Percentiles rank a stretch among this genome's conserved stretches.
phyloP scores from a whole-genome alignment of 495 filamentous ascomycete species.

The Parathielavia hyrcaniae region DNA sequence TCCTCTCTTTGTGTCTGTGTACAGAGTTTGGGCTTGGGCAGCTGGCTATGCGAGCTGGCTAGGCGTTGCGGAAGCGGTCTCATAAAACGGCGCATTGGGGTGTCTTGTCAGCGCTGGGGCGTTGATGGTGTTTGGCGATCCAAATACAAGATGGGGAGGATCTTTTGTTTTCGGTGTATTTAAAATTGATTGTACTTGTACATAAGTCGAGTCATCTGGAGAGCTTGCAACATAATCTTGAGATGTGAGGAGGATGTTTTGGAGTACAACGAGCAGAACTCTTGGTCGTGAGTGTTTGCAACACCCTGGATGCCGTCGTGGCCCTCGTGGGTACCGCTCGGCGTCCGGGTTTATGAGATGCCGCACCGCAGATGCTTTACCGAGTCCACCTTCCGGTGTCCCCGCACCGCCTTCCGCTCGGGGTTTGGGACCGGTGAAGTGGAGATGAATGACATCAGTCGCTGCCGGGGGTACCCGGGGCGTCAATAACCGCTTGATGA shows the following conservation, averaged over 20 bases:
- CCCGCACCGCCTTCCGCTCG: constrained; percentile 14
- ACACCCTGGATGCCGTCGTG: too few relatives aligned
- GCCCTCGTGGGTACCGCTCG: not conserved
- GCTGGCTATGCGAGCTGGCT: too few relatives aligned
- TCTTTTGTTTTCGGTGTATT: too few relatives aligned
- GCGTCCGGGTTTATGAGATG: constrained; percentile 7
- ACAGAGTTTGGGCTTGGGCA: not conserved
- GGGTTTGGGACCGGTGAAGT: constrained; percentile 7
- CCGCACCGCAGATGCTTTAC: constrained; percentile 8
- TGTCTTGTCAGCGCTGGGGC: not conserved
- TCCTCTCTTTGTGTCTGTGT: not conserved
- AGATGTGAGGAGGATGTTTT: not conserved
- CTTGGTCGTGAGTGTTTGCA: not conserved
- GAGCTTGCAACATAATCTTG: not conserved
- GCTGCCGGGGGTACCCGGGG: not conserved
- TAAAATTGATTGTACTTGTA: too few relatives aligned
- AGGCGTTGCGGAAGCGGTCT: not conserved
- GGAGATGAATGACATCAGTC: not conserved
- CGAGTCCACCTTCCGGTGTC: constrained; percentile 10
- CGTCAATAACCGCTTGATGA: not conserved
- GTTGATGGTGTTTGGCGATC: not conserved
- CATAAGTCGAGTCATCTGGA: not conserved
- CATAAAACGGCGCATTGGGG: not conserved
- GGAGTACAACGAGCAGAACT: not conserved
- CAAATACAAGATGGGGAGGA: too few relatives aligned